phyloP scores from a whole-genome alignment of 2,329 filamentous ascomycete genomes.

The Apiospora phragmitis region DNA sequence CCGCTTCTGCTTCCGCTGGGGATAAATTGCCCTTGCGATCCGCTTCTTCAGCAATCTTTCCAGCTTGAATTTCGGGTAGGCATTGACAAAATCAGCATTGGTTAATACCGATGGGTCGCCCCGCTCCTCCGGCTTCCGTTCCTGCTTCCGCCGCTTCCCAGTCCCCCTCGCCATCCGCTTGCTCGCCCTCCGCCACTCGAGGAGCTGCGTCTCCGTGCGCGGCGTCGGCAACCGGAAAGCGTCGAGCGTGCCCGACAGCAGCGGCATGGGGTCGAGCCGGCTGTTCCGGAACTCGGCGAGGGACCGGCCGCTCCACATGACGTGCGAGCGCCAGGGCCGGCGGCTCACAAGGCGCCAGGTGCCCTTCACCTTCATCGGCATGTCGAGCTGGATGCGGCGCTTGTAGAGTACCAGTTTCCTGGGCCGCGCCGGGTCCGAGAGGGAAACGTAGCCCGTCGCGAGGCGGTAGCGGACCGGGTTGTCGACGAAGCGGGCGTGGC shows the following conservation, averaged over 20 bases:
- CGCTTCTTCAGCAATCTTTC: no score
- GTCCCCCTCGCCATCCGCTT: not conserved
- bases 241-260: slow-evolving; percentile 16
- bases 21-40: no score
- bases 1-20: no score
- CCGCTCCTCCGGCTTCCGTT: not conserved
- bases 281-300: slow-evolving; percentile 19
- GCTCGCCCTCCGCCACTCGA: not conserved
- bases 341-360: not conserved
- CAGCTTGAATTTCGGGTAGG: no score
- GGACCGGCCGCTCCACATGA: slow-evolving; percentile 19
- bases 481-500: slow-evolving; percentile 49
- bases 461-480: slow-evolving; percentile 37
- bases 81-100: no score
- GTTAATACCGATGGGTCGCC: no score
- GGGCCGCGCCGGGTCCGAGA: slow-evolving; percentile 28
- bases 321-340: not conserved
- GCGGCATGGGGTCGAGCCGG: slow-evolving; percentile 16
- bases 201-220: not conserved
- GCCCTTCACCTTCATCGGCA: not conserved
- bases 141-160: not conserved
- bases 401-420: not conserved
- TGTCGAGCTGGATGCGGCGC: not conserved
- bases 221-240: not conserved
- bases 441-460: slow-evolving; percentile 38